A percentile compares a stretch with the other conserved stretches of the same genome.
phyloP scores from a whole-genome alignment of 2,329 filamentous ascomycete species.

The Exophiala spinifera region DNA sequence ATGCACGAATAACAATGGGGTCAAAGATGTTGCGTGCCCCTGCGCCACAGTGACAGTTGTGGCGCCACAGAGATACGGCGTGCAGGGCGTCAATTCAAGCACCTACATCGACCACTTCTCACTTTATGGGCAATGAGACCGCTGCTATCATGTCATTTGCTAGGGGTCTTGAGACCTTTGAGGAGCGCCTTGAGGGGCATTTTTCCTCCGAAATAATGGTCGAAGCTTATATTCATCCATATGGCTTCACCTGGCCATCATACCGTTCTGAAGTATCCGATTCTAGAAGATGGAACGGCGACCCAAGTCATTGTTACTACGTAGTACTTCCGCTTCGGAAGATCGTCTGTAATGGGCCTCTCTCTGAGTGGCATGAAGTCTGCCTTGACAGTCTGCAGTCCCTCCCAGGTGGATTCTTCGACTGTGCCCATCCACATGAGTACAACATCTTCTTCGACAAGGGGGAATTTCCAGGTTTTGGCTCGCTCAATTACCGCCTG shows the following conservation, averaged over 20 bases:
- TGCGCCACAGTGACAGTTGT: background rate
- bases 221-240: background rate
- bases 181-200: too few relatives aligned
- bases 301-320: slow-evolving; percentile 19
- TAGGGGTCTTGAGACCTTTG: too few relatives aligned
- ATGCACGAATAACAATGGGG: background rate
- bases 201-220: too few relatives aligned
- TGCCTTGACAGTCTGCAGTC: slow-evolving; percentile 9
- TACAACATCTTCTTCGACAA: slow-evolving; percentile 12
- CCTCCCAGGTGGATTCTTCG: slow-evolving; percentile 16
- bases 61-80: background rate
- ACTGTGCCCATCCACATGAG: slow-evolving; percentile 15
- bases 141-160: too few relatives aligned
- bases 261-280: background rate
- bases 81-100: too few relatives aligned
- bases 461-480: slow-evolving; percentile 28
- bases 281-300: background rate
- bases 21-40: background rate
- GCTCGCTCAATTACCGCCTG: slow-evolving; percentile 29
- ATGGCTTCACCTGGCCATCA: background rate
- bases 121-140: too few relatives aligned
- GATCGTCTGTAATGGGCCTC: background rate
- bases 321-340: slow-evolving; percentile 14
- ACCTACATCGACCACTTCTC: too few relatives aligned
- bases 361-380: slow-evolving; percentile 8